phyloP scores from a whole-genome alignment of 768 basidiomycete species.

The Polyporus arcularius region DNA sequence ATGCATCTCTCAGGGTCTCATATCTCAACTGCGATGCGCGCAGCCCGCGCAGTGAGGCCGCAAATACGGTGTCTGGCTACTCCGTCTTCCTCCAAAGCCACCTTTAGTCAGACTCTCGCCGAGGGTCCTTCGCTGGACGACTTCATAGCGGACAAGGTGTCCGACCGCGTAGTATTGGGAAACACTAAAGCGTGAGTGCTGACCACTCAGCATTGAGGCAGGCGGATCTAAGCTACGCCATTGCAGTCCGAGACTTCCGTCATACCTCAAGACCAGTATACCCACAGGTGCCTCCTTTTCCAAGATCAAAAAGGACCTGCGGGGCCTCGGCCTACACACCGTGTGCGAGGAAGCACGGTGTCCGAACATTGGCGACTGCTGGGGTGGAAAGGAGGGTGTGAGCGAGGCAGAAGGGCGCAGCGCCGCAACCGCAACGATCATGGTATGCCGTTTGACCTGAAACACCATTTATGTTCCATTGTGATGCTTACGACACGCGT shows the following conservation, averaged over 20 bases:
- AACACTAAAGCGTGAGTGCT: constrained; percentile 62
- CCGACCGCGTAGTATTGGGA: constrained; percentile 68
- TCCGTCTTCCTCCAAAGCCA: constrained; percentile 42
- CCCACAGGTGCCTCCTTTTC: constrained; percentile 87
- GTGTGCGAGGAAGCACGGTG: constrained; percentile 99
- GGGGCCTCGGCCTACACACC: constrained; percentile 89
- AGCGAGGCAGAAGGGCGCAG: constrained; percentile 73
- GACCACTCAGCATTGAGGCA: background rate
- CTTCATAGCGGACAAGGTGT: constrained; percentile 65
- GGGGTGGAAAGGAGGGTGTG: constrained; percentile 80
- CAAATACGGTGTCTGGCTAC: constrained; percentile 50
- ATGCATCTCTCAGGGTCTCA: constrained; percentile 9
- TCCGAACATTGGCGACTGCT: constrained; percentile 99
- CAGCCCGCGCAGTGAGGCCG: constrained; percentile 12
- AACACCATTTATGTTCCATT: background rate
- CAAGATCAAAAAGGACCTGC: constrained; percentile 92
- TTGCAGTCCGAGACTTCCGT: constrained; percentile 79
- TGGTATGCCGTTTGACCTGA: constrained; percentile 54
- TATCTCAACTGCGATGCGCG: constrained; percentile 14
- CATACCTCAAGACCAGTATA: constrained; percentile 87
- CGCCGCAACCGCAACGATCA: constrained; percentile 96
- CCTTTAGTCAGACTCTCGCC: constrained; percentile 55
- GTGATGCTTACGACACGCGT: constrained; percentile 4
- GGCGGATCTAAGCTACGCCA: constrained; percentile 6
- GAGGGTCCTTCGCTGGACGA: constrained; percentile 79